phyloP scores from a whole-genome alignment of 257 asterid genomes.

The Plantago major region DNA sequence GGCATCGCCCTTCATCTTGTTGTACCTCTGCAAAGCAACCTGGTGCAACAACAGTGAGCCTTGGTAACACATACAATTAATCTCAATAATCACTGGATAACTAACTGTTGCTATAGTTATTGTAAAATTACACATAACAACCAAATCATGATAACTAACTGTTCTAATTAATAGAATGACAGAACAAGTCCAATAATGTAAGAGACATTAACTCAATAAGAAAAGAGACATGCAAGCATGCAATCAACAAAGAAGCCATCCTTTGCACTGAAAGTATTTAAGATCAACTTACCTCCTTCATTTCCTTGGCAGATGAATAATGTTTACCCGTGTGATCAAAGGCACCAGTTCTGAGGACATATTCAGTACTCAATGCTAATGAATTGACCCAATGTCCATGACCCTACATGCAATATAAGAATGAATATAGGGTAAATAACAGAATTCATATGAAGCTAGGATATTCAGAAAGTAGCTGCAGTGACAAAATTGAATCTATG shows the following conservation, averaged over 20 bases:
- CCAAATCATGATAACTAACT: too few relatives aligned
- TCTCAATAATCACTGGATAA: too few relatives aligned
- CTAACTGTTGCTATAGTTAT: too few relatives aligned
- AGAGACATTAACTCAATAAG: neutral
- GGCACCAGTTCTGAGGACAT: conserved; percentile 91
- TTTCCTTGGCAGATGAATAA: conserved; percentile 76
- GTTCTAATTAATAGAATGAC: too few relatives aligned
- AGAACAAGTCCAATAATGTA: neutral
- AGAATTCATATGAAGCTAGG: conserved; percentile 6
- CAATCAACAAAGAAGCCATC: conserved; percentile 5
- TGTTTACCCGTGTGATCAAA: conserved; percentile 75
- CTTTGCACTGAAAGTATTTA: conserved; percentile 1
- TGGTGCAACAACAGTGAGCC: conserved; percentile 26
- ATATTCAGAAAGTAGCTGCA: conserved; percentile 6
- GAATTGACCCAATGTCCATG: conserved; percentile 99
- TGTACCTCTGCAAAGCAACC: conserved; percentile 89
- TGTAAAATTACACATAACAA: too few relatives aligned
- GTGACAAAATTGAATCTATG: neutral
- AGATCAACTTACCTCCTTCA: conserved; percentile 62
- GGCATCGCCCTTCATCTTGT: conserved; percentile 63
- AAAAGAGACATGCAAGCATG: conserved; percentile 6
- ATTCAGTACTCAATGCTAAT: conserved; percentile 90
- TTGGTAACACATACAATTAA: conserved; percentile 1
- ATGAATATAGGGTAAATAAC: conserved; percentile 13
- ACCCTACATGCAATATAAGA: conserved; percentile 47